phyloP scores from a whole-genome alignment of 306 rosid genomes.

The Mimosa pudica region DNA sequence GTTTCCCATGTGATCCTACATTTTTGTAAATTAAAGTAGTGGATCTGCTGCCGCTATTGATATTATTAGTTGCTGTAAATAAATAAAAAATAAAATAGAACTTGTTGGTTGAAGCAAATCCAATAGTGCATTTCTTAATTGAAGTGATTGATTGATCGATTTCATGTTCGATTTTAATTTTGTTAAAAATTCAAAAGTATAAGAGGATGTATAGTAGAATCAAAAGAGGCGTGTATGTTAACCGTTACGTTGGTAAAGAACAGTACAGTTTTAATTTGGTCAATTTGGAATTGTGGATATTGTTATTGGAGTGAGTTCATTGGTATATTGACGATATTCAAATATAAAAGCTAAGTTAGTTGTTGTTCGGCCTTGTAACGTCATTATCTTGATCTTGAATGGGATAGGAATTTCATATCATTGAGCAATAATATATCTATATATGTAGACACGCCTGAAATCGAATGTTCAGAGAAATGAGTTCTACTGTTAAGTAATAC shows the following conservation, averaged over 20 bases:
- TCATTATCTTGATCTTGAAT: background rate
- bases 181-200: background rate
- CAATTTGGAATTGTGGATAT: background rate
- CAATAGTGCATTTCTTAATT: background rate
- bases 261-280: background rate
- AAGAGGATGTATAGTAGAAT: background rate
- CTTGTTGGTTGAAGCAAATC: background rate
- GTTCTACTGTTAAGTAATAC: background rate
- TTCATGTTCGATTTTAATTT: background rate
- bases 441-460: background rate
- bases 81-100: background rate
- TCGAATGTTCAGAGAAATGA: background rate
- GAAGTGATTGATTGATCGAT: background rate
- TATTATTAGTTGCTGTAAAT: no score
- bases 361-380: background rate
- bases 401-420: background rate
- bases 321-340: background rate
- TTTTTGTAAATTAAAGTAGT: no score
- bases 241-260: background rate
- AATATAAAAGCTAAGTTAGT: background rate
- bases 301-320: background rate
- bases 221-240: background rate
- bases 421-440: background rate
- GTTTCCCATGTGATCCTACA: no score
- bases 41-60: no score